Evolutionary conservation across 2,329 filamentous ascomycete genomes (phyloP).

Genomic region (Lizonia empirigonia): DNA sequence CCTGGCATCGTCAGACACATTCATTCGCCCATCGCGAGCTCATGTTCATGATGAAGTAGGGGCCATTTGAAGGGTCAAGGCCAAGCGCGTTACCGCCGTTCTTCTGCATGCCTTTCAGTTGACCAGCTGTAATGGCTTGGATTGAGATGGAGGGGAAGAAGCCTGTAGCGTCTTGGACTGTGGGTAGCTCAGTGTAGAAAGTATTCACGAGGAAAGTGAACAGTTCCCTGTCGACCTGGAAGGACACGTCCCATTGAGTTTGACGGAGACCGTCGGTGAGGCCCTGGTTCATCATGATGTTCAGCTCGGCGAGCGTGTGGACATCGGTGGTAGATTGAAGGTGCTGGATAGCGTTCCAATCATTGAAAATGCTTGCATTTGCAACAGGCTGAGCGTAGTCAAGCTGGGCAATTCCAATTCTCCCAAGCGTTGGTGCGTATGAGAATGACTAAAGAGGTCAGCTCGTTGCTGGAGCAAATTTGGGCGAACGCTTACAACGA

Average conservation of each 20-base stretch:
- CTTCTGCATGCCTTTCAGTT: slow-evolving; percentile 27
- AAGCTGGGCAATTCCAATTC: slow-evolving; percentile 31
- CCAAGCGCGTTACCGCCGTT: slow-evolving; percentile 29
- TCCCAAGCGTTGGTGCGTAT: slow-evolving; percentile 16
- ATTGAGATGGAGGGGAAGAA: slow-evolving; percentile 16
- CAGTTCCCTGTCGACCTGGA: slow-evolving; percentile 18
- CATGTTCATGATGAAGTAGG: slow-evolving; percentile 27
- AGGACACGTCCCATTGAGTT: slow-evolving; percentile 16
- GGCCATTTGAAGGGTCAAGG: slow-evolving; percentile 21
- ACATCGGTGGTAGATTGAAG: slow-evolving; percentile 29
- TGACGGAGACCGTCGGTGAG: slow-evolving; percentile 8
- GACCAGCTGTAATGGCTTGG: slow-evolving; percentile 24
- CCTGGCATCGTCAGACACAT: slow-evolving; percentile 22
- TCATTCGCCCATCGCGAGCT: slow-evolving; percentile 22
- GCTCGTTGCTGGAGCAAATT: not conserved
- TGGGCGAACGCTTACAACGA: slow-evolving; percentile 21
- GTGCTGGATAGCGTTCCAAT: slow-evolving; percentile 31
- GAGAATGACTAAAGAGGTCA: slow-evolving; percentile 4
- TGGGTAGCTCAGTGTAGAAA: slow-evolving; percentile 12
- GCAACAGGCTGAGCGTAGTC: slow-evolving; percentile 32
- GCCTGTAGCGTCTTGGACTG: slow-evolving; percentile 6
- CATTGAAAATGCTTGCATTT: slow-evolving; percentile 33
- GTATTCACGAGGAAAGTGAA: slow-evolving; percentile 16
- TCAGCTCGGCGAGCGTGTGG: slow-evolving; percentile 28
- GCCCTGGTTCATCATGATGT: slow-evolving; percentile 10